Conservation (phyloP, 495 filamentous ascomycete genomes). For the Mycothermus thermophilus region DNA sequence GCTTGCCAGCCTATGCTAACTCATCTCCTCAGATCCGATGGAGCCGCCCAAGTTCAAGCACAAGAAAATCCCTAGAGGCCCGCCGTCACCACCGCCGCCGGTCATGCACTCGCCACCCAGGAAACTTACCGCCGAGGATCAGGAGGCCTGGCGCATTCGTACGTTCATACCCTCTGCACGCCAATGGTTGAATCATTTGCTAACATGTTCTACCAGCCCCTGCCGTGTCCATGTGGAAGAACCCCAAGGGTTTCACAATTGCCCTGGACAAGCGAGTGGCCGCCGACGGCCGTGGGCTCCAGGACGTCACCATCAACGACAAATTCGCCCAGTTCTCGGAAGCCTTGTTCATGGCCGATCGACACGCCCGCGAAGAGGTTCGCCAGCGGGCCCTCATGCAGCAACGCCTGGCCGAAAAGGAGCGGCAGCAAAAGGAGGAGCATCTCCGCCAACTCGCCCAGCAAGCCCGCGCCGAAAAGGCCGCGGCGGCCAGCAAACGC, state of each 20-base stretch:
- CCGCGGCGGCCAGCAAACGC: slow-evolving; percentile 37
- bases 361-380: slow-evolving; percentile 92
- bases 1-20: not conserved
- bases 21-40: slow-evolving; percentile 61
- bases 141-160: slow-evolving; percentile 84
- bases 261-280: slow-evolving; percentile 92
- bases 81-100: slow-evolving; percentile 82
- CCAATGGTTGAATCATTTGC: not conserved
- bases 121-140: slow-evolving; percentile 92
- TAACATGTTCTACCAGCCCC: slow-evolving; percentile 35
- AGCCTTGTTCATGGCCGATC: slow-evolving; percentile 82
- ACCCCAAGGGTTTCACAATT: slow-evolving; percentile 95
- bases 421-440: slow-evolving; percentile 86
- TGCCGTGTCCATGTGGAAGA: slow-evolving; percentile 97
- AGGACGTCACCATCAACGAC: slow-evolving; percentile 96
- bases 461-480: slow-evolving; percentile 73
- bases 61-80: slow-evolving; percentile 93
- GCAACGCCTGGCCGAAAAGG: slow-evolving; percentile 91
- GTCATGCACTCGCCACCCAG: slow-evolving; percentile 89
- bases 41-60: slow-evolving; percentile 97
- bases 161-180: not conserved
- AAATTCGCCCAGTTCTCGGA: slow-evolving; percentile 97
- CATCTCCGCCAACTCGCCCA: slow-evolving; percentile 80
- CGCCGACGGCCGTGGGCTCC: slow-evolving; percentile 83
- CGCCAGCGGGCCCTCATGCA: slow-evolving; percentile 89